phyloP scores from a whole-genome alignment of 306 rosid species.

The Quercus robur region DNA sequence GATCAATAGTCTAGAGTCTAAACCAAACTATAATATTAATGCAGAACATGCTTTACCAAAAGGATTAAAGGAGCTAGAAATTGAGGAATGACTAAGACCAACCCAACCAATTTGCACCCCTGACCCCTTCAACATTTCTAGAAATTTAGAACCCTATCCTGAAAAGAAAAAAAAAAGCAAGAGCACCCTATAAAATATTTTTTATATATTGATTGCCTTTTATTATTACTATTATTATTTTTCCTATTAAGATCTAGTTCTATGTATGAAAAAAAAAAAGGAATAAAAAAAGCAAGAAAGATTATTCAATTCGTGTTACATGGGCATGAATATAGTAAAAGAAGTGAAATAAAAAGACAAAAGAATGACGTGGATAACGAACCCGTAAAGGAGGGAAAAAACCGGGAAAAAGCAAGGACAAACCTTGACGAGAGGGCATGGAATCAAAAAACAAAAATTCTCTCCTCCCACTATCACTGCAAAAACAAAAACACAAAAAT shows the following conservation, averaged over 20 bases:
- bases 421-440: conserved; percentile 68
- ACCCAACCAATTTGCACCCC: too few species aligned
- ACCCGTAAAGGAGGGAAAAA: conserved; percentile 31
- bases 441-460: conserved; percentile 46
- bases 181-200: too few species aligned
- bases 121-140: too few species aligned
- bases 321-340: conserved; percentile 3
- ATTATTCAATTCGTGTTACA: conserved; percentile 12
- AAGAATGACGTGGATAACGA: conserved; percentile 38
- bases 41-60: too few species aligned
- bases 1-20: too few species aligned
- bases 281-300: not conserved
- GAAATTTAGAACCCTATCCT: too few species aligned
- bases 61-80: too few species aligned
- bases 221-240: too few species aligned
- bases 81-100: too few species aligned
- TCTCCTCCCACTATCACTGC: not conserved
- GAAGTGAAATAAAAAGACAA: not conserved
- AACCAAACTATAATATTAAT: too few species aligned
- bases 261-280: not conserved
- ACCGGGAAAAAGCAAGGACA: conserved; percentile 31
- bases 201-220: too few species aligned
- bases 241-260: not conserved
- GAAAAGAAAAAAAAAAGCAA: too few species aligned
- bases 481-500: not conserved